Evolutionary conservation across 768 basidiomycete genomes (phyloP).

Genomic region (Tephrocybe sp.): DNA sequence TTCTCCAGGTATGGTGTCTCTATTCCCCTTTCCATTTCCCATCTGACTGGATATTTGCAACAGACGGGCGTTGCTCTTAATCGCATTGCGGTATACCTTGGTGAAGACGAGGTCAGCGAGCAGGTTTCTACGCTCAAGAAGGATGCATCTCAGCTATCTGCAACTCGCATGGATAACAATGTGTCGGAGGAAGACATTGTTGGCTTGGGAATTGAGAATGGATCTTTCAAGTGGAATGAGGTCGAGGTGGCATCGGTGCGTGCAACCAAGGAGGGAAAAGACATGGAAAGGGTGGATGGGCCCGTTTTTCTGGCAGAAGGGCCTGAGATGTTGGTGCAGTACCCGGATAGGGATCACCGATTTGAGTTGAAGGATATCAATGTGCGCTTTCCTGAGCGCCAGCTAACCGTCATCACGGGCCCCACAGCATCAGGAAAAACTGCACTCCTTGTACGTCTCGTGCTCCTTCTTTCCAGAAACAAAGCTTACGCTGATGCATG

Average conservation of each 20-base stretch:
- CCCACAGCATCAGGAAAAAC: too few species aligned
- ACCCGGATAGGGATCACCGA: slow-evolving; percentile 36
- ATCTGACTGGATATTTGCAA: background rate
- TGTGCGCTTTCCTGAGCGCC: slow-evolving; percentile 69
- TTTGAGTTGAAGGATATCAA: slow-evolving; percentile 72
- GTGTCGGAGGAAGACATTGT: slow-evolving; percentile 27
- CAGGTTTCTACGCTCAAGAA: slow-evolving; percentile 68
- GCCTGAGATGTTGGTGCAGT: background rate
- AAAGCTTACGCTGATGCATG: background rate
- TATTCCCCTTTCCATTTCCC: background rate
- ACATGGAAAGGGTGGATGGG: slow-evolving; percentile 12
- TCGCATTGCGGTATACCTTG: slow-evolving; percentile 66
- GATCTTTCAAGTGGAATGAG: slow-evolving; percentile 64
- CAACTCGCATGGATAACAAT: background rate
- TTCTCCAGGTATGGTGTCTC: slow-evolving; percentile 53
- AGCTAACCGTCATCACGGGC: slow-evolving; percentile 72
- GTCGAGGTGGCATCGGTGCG: too few species aligned
- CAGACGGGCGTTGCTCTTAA: slow-evolving; percentile 64
- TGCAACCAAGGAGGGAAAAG: slow-evolving; percentile 8
- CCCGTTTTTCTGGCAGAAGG: too few species aligned
- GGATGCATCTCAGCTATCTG: slow-evolving; percentile 25
- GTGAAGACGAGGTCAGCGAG: slow-evolving; percentile 68
- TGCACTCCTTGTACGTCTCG: slow-evolving; percentile 58
- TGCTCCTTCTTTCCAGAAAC: background rate
- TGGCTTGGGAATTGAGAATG: slow-evolving; percentile 58